Conservation (phyloP, 73 alveolate genomes). For the Paramecium caudatum region DNA sequence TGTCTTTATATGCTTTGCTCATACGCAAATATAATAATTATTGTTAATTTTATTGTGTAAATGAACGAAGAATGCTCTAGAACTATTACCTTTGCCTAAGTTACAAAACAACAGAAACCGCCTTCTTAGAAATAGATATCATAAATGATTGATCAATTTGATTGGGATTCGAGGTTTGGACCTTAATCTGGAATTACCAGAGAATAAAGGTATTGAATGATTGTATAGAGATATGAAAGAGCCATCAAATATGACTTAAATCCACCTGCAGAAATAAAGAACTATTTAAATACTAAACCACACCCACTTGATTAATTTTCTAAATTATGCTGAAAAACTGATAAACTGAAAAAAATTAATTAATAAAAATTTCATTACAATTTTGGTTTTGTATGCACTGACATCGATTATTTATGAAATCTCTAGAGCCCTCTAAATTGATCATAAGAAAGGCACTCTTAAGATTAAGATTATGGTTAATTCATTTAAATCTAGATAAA, state of each 20-base stretch:
- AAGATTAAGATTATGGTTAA: too few species aligned
- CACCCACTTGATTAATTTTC: background rate
- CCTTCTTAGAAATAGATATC: background rate
- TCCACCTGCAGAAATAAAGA: background rate
- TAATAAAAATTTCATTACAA: background rate
- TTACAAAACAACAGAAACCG: background rate
- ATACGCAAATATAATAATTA: background rate
- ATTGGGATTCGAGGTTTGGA: constrained; percentile 26
- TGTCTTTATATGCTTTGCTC: constrained; percentile 39
- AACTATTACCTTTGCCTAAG: background rate
- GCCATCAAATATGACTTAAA: background rate
- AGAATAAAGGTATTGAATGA: background rate
- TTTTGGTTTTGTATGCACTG: too few species aligned
- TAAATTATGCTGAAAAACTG: background rate
- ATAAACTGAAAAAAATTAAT: background rate
- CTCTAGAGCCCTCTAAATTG: background rate
- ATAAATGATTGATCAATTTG: background rate
- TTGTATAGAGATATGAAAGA: background rate
- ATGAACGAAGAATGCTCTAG: background rate
- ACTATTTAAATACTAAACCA: background rate
- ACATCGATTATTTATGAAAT: background rate
- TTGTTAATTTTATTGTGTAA: too few species aligned
- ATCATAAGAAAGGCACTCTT: too few species aligned
- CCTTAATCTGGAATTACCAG: constrained; percentile 7
- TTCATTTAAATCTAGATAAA: too few species aligned